Percentiles rank a stretch among this genome's conserved stretches.
Evolutionary conservation across 1,284 basidiomycete species (phyloP).

Genomic region (Rhodotorula sp.): DNA sequence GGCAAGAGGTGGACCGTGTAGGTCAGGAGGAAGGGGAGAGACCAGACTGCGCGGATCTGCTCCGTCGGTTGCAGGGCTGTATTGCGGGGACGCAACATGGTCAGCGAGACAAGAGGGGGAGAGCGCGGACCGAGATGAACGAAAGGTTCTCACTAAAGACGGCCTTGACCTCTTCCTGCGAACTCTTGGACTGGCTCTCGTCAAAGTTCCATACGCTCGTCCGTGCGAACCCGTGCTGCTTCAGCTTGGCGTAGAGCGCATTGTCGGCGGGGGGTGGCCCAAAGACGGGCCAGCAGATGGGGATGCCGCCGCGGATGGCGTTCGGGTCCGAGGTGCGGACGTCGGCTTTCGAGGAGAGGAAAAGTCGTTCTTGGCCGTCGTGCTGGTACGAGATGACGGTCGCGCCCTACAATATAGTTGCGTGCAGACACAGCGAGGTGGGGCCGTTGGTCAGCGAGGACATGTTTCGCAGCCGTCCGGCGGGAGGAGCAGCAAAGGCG

Average conservation of each 20-base stretch:
- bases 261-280: constrained; percentile 42
- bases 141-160: constrained; percentile 38
- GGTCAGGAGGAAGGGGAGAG: constrained; percentile 41
- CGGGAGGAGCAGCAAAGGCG: too few species aligned
- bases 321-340: constrained; percentile 30
- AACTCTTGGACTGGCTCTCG: background rate
- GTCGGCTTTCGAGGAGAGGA: constrained; percentile 40
- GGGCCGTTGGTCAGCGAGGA: constrained; percentile 5
- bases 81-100: background rate
- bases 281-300: constrained; percentile 45
- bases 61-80: constrained; percentile 37
- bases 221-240: constrained; percentile 47
- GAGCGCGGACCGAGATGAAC: too few species aligned
- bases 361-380: constrained; percentile 41
- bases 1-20: constrained; percentile 45
- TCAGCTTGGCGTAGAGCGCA: constrained; percentile 41
- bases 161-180: constrained; percentile 37
- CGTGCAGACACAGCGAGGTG: constrained; percentile 2
- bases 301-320: constrained; percentile 46
- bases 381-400: constrained; percentile 42
- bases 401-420: constrained; percentile 26
- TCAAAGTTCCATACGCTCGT: constrained; percentile 37
- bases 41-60: constrained; percentile 12
- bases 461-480: background rate
- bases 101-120: background rate